phyloP scores from a whole-genome alignment of 495 filamentous ascomycete genomes.

The Melanomma pulvis-pyrius region DNA sequence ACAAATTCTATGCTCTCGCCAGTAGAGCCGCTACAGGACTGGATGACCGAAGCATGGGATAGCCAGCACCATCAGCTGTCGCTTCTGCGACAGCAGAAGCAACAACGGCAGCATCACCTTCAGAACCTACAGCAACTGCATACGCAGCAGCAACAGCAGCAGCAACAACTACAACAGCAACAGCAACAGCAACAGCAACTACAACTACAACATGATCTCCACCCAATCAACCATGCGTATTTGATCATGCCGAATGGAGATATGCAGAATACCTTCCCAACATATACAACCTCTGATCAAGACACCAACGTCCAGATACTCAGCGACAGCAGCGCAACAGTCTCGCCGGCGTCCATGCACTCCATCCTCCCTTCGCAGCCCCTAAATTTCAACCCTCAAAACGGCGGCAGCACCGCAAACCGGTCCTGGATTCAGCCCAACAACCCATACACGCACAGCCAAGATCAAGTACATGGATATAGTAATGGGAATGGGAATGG shows the following conservation, averaged over 20 bases:
- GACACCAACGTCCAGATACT: background rate
- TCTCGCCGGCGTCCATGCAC: background rate
- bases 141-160: background rate
- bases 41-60: background rate
- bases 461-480: background rate
- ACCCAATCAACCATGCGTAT: too few species aligned
- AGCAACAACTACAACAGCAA: background rate
- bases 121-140: background rate
- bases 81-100: too few species aligned
- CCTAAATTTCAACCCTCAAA: background rate
- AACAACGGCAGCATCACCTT: slow-evolving; percentile 8
- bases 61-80: too few species aligned
- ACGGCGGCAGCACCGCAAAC: background rate
- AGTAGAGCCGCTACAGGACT: background rate
- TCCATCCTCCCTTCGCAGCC: background rate
- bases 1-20: background rate
- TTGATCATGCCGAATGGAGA: too few species aligned
- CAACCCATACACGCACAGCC: background rate
- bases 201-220: background rate
- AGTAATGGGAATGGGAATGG: background rate
- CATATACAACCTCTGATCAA: background rate
- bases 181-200: slow-evolving; percentile 2
- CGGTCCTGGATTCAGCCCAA: background rate
- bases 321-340: background rate
- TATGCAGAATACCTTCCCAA: too few species aligned